These are phyloP conservation scores for Chlorella sp. DNA, from an alignment of 139 green algal species.

Conservation along the genomic window DNA sequence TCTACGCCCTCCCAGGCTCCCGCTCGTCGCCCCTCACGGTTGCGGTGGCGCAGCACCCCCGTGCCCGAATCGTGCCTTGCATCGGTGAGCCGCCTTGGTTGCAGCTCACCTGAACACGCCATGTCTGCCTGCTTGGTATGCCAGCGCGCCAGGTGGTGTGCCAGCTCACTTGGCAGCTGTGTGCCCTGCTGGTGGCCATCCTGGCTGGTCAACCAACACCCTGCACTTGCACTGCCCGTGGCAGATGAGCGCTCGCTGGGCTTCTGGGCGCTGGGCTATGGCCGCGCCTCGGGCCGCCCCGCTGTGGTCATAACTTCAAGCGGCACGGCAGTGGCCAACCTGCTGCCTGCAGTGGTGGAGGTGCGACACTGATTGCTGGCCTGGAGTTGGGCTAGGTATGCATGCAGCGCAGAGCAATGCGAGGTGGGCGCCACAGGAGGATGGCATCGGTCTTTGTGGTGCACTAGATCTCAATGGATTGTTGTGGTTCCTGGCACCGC, in stretches of 20 bases:
- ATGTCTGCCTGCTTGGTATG: no score
- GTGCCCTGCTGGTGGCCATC: no score
- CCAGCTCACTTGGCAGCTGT: no score
- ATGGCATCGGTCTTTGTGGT: no score
- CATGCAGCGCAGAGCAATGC: no score
- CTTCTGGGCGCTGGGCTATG: conserved; percentile 95
- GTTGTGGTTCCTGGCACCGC: no score
- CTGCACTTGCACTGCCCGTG: neutral
- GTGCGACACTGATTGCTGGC: conserved; percentile 37
- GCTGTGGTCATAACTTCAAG: conserved; percentile 78
- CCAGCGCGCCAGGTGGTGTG: no score
- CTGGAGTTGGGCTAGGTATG: no score
- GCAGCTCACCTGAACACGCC: no score
- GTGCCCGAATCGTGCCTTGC: conserved; percentile 80
- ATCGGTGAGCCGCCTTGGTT: conserved; percentile 53
- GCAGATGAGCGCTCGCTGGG: conserved; percentile 95
- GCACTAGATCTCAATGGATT: no score
- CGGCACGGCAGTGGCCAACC: conserved; percentile 97
- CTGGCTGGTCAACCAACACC: no score
- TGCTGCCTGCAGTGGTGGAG: conserved; percentile 96
- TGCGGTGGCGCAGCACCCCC: conserved; percentile 85
- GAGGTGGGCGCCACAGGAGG: no score
- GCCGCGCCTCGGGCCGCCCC: conserved; percentile 51
- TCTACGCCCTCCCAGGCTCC: conserved; percentile 71
- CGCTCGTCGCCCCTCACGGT: conserved; percentile 92